A percentile compares a stretch with the other conserved stretches of the same genome.
These are phyloP conservation scores for Malus hybrid DNA, from an alignment of 331 rosid species.

Conservation along the genomic window DNA sequence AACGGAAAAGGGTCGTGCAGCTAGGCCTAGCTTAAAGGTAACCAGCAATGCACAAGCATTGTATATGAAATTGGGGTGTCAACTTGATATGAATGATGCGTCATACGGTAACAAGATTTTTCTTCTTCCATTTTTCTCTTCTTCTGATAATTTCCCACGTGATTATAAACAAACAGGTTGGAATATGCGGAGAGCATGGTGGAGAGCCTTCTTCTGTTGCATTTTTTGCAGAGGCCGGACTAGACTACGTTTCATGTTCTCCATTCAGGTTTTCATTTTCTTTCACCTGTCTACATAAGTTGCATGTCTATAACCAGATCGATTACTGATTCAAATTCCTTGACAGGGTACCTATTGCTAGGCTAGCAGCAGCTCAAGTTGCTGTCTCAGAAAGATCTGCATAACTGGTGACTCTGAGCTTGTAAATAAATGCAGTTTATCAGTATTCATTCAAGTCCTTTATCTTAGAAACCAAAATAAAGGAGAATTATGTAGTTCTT, in stretches of 20 bases:
- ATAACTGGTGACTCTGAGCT: background rate
- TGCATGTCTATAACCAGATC: too few relatives aligned
- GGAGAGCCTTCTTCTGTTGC: conserved; percentile 97
- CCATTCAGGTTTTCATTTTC: conserved; percentile 61
- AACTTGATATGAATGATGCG: background rate
- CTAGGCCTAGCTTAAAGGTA: conserved; percentile 78
- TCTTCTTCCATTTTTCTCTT: background rate
- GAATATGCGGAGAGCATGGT: conserved; percentile 98
- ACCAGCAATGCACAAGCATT: background rate
- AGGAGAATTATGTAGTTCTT: background rate
- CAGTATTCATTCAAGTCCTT: background rate
- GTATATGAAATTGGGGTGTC: background rate
- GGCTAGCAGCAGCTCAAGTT: conserved; percentile 98
- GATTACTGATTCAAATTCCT: background rate
- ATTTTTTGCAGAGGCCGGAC: conserved; percentile 87
- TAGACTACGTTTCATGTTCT: conserved; percentile 96
- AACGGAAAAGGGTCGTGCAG: conserved; percentile 81
- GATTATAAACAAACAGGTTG: conserved; percentile 59
- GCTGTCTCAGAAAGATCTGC: conserved; percentile 28
- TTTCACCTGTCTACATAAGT: background rate
- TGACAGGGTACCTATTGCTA: conserved; percentile 89
- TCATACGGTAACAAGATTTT: background rate
- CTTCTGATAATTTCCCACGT: background rate
- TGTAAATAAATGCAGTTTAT: conserved; percentile 21
- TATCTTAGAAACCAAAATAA: conserved; percentile 17